These are phyloP conservation scores for Quercus aquifolioides DNA, from an alignment of 306 rosid species.

Conservation along the genomic window DNA sequence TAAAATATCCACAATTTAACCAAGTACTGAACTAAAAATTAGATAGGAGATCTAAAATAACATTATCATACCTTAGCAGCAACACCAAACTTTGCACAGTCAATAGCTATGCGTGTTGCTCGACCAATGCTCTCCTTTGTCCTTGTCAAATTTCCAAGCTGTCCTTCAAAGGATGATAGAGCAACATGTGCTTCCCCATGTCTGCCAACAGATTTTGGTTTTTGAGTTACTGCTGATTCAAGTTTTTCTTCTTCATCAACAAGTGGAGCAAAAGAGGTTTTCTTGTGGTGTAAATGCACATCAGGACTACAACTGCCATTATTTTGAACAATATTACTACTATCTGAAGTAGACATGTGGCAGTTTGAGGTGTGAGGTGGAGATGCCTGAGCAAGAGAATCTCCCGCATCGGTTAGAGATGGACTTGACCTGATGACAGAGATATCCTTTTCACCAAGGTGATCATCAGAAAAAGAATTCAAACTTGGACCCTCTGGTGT, in stretches of 20 bases:
- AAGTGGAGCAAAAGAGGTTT: conserved; percentile 31
- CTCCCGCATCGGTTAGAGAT: conserved; percentile 60
- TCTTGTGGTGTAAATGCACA: conserved; percentile 51
- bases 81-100: conserved; percentile 85
- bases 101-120: conserved; percentile 89
- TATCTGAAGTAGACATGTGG: conserved; percentile 66
- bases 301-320: conserved; percentile 86
- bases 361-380: conserved; percentile 54
- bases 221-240: conserved; percentile 44
- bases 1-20: conserved; percentile 7
- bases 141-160: conserved; percentile 80
- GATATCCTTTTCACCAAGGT: conserved; percentile 39
- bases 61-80: conserved; percentile 66
- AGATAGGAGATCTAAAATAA: neutral
- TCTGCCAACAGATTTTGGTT: conserved; percentile 56
- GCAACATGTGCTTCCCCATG: conserved; percentile 66
- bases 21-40: neutral
- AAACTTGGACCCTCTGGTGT: conserved; percentile 44
- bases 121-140: conserved; percentile 97
- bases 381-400: conserved; percentile 58
- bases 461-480: conserved; percentile 48
- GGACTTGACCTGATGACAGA: conserved; percentile 50
- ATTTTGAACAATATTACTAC: conserved; percentile 60
- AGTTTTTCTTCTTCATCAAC: conserved; percentile 44
- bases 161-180: conserved; percentile 70